Conservation (phyloP, 345 rosid genomes). For the Corchorus olitorius region DNA sequence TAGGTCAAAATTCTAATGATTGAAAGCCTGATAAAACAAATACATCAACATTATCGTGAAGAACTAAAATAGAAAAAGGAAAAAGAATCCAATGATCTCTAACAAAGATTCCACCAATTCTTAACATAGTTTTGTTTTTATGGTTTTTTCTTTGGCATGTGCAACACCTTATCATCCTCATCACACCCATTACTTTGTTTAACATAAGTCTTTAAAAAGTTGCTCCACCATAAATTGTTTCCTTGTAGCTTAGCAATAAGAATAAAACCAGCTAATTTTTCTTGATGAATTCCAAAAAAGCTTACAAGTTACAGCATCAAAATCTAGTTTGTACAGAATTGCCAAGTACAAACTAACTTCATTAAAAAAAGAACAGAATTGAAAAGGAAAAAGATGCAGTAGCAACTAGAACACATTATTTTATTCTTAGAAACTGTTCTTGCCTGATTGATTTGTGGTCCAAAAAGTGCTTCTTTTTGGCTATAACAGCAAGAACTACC, state of each 20-base stretch:
- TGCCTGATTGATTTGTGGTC: conserved; percentile 5
- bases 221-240: conserved; percentile 22
- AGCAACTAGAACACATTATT: neutral
- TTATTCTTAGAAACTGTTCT: conserved; percentile 5
- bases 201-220: conserved; percentile 3
- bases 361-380: neutral
- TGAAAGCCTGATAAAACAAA: neutral
- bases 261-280: conserved; percentile 25
- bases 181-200: neutral
- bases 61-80: neutral
- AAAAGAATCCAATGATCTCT: too few relatives aligned
- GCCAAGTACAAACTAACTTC: conserved; percentile 18
- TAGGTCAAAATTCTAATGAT: neutral
- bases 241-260: conserved; percentile 14
- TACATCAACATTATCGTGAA: neutral
- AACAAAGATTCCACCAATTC: neutral
- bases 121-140: neutral
- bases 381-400: neutral
- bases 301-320: neutral
- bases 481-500: conserved; percentile 25
- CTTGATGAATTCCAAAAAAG: conserved; percentile 12
- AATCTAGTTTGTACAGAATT: conserved; percentile 13
- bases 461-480: neutral
- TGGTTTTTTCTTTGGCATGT: conserved; percentile 8
- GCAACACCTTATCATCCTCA: conserved; percentile 4